Base-by-base conservation (phyloP, 805 yeast species). In the Candida ortonii region DNA sequence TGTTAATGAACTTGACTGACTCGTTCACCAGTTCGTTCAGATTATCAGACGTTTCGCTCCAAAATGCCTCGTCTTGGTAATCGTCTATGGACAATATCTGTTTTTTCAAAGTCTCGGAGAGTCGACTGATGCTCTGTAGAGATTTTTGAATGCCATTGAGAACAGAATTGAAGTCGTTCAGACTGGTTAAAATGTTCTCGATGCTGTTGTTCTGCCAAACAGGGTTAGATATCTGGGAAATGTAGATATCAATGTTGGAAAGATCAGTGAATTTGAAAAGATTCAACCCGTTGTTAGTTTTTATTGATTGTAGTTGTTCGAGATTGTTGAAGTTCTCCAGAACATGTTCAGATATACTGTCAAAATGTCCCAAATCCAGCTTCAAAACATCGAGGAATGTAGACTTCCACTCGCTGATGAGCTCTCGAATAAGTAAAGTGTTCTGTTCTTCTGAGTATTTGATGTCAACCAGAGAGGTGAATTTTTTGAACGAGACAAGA, bases 71-170 rank as follows among this genome's bases (percentile, higher is more conserved):
- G 38, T 61, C 49, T 26, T 61, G 66, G 22, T 43, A 38, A 32
- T 61, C 66, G 42, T 62, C 67, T 27, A 61, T 50, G n/a, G 65
- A 55, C 24, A 62, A 36, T 2, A 57, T 41, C 15, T 63, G 66
- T 29, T 55, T 59, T 2, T 31, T 31, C 22, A 62, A 27, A 3
- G 43, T 35, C 2, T 22, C 25, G 3, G 55, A 38, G 14, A 56
- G 36, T 7, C 38, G 40, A 3, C 43, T 35, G 6, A 61, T 23
- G 4, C 46, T 39, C 13, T 39, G 49, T 5, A 57, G 28, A 5
- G 61, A 45, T 1, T 31, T 33, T 7, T 51, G 21, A 11, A 44
- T 31, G 4, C 31, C 16, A 6, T 27, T 36, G 7, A 53, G 38
- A 5, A 32, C 36, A 1, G 17, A 18, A 29, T 48, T 50, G 40